Conservation (phyloP, 805 yeast species). For the Barnettozyma sucrosica region DNA sequence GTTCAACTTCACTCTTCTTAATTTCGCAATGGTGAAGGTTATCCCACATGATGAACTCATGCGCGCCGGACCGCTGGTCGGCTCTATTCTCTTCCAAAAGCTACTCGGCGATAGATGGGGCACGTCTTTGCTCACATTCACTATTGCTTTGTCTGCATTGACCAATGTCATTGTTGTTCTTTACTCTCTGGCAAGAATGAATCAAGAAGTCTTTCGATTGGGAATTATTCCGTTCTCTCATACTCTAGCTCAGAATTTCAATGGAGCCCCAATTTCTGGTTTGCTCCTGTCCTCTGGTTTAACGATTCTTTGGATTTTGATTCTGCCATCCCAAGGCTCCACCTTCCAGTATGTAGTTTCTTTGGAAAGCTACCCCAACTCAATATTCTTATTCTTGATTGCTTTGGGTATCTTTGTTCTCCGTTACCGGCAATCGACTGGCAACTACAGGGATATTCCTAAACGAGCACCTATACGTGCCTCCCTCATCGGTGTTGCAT, state of each 20-base stretch:
- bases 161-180: conserved; percentile 59
- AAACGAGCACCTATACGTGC: conserved; percentile 48
- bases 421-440: conserved; percentile 34
- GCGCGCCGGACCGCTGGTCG: conserved; percentile 51
- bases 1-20: conserved; percentile 44
- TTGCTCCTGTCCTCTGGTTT: conserved; percentile 31
- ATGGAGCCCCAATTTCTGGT: conserved; percentile 50
- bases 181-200: conserved; percentile 54
- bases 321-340: conserved; percentile 31
- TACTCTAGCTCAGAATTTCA: conserved; percentile 50
- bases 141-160: conserved; percentile 56
- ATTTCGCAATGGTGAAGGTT: conserved; percentile 50
- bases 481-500: conserved; percentile 39
- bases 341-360: conserved; percentile 38
- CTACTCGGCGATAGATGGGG: conserved; percentile 50
- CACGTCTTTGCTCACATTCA: conserved; percentile 45
- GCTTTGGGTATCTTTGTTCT: conserved; percentile 54
- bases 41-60: conserved; percentile 49
- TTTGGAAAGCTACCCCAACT: conserved; percentile 42
- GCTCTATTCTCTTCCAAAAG: conserved; percentile 51
- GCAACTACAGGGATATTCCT: conserved; percentile 27
- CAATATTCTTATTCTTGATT: conserved; percentile 43
- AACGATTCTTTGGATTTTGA: conserved; percentile 29
- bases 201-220: conserved; percentile 60
- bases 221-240: conserved; percentile 52